These are phyloP conservation scores for Samsoniella hepiali DNA, from an alignment of 2,329 filamentous ascomycete species.

Conservation along the genomic window DNA sequence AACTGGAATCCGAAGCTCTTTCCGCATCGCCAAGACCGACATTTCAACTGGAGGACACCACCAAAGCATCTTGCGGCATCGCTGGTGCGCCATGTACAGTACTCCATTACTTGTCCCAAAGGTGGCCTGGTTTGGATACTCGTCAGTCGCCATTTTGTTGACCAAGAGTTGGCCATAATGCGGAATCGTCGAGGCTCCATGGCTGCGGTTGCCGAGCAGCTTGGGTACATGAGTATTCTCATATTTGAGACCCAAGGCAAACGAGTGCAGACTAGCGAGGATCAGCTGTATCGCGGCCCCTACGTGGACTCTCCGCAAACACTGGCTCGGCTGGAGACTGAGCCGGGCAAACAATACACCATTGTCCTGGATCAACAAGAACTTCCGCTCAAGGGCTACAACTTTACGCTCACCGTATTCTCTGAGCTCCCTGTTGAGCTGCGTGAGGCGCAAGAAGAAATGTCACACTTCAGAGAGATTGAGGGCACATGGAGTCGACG, in stretches of 20 bases:
- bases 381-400: slow-evolving; percentile 68
- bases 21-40: slow-evolving; percentile 75
- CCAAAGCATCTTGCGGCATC: slow-evolving; percentile 49
- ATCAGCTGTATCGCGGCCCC: slow-evolving; percentile 69
- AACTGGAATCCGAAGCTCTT: slow-evolving; percentile 96
- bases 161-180: slow-evolving; percentile 57
- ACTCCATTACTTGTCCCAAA: slow-evolving; percentile 58
- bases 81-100: slow-evolving; percentile 67
- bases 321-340: slow-evolving; percentile 62
- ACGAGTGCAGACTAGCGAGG: slow-evolving; percentile 71
- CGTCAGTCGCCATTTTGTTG: slow-evolving; percentile 80
- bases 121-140: slow-evolving; percentile 76
- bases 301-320: slow-evolving; percentile 94
- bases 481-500: slow-evolving; percentile 70
- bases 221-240: slow-evolving; percentile 85
- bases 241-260: slow-evolving; percentile 70
- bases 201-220: slow-evolving; percentile 48
- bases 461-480: slow-evolving; percentile 56
- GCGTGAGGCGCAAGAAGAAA: slow-evolving; percentile 56
- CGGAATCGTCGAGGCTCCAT: slow-evolving; percentile 41
- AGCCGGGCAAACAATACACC: slow-evolving; percentile 45
- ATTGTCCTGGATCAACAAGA: slow-evolving; percentile 76
- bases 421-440: slow-evolving; percentile 63
- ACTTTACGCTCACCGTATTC: slow-evolving; percentile 85
- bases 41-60: slow-evolving; percentile 77